A percentile compares a stretch with the other conserved stretches of the same genome.
These are phyloP conservation scores for Wakefieldia striispora DNA, from an alignment of 768 basidiomycete genomes.

Conservation along the genomic window DNA sequence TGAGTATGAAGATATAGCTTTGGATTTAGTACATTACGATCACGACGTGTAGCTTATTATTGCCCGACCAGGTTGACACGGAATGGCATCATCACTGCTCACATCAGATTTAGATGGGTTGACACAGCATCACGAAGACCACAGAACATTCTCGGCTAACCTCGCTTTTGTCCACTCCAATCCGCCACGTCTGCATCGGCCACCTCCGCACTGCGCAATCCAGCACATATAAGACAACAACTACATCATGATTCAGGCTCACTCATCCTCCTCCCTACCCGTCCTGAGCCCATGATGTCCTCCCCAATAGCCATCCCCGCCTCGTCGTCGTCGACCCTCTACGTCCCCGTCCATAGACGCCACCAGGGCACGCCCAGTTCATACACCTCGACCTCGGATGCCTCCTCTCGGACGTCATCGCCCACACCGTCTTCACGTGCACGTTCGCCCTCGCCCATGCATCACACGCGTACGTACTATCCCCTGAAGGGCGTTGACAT, in stretches of 20 bases:
- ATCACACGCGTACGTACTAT: neutral
- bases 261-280: too few relatives aligned
- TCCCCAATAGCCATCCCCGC: constrained; percentile 13
- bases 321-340: constrained; percentile 28
- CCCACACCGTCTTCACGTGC: constrained; percentile 11
- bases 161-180: too few relatives aligned
- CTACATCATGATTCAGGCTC: neutral
- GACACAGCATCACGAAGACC: neutral
- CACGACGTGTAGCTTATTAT: constrained; percentile 4
- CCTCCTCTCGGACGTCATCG: constrained; percentile 13
- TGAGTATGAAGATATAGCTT: constrained; percentile 22
- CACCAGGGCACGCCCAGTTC: constrained; percentile 11
- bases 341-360: constrained; percentile 43
- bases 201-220: neutral
- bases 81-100: constrained; percentile 29
- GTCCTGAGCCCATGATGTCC: constrained; percentile 29
- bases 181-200: constrained; percentile 8
- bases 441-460: neutral
- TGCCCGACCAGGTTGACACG: constrained; percentile 7
- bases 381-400: constrained; percentile 19
- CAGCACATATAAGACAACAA: too few relatives aligned
- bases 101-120: neutral
- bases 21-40: too few relatives aligned
- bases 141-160: constrained; percentile 19
- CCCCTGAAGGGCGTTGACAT: neutral